Base-by-base conservation (phyloP, 2,329 filamentous ascomycete species). In the Botrytis medusae region DNA sequence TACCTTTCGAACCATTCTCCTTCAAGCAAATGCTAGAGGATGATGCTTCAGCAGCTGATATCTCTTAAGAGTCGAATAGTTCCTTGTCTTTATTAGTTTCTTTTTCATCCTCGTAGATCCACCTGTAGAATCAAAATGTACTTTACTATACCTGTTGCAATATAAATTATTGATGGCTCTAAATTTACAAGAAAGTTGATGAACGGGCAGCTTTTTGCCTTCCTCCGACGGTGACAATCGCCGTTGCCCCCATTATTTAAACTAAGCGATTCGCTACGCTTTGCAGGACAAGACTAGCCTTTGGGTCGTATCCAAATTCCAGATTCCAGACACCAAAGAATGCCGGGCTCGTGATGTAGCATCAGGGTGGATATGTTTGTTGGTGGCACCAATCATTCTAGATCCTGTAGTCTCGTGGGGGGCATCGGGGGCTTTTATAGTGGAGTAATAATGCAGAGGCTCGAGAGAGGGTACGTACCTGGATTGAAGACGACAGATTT, bases 1-100 rank as follows among this genome's bases (percentile, higher is more conserved):
- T 94, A 83, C 87, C 94, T 2, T 98, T 98, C 83, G 87, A 91
- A 80, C 95, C 95, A 7, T 97, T 98, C 82, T 96, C 92, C 76
- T 98, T 98, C 83, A 90, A 91, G 84, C 86, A 89, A 51, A 84
- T 97, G 81, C 84, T 98, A 77, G 95, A 97, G 83, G 94, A 97
- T 82, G 93, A 96, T 74, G 88, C 90, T 76, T 86, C 88, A 72
- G 81, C 88, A 78, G 87, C 86, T 78, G 86, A 88, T 75, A 89
- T 83, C 68, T 77, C 73, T 51, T 81, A 79, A 77, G 60, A 63
- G 44, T 69, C 62, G 16, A 54, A 60, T 48, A 63, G 18, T 61
- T 69, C 51, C 48, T 69, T 73, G 72, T 73, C n/a, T 25, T 61
- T 70, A 69, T 32, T 64, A 73, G 64, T 74, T 64, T 60, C 29